Conservation (phyloP, 129 eudicot genomes). For the Heracleum sosnowskyi region DNA sequence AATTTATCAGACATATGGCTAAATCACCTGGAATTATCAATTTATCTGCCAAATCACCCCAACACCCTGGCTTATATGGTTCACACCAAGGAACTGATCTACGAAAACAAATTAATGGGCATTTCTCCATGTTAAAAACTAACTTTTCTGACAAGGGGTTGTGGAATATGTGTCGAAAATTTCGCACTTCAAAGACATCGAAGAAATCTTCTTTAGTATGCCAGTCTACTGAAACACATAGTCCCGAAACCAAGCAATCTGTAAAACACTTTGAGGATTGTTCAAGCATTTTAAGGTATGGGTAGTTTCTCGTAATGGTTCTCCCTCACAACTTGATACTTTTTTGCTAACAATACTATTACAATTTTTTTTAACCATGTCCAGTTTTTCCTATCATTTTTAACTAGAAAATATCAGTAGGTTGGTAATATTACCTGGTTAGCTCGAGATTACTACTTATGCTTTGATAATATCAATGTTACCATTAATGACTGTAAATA, state of each 20-base stretch:
- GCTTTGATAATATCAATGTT: slow-evolving; percentile 1
- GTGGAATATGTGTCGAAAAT: slow-evolving; percentile 22
- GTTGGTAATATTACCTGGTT: background rate
- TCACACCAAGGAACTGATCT: slow-evolving; percentile 33
- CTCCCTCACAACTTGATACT: background rate
- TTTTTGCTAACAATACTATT: background rate
- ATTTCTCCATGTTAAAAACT: slow-evolving; percentile 27
- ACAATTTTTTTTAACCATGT: background rate
- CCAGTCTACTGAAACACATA: slow-evolving; percentile 47
- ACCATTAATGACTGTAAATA: background rate
- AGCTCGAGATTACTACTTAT: background rate
- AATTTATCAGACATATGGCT: slow-evolving; percentile 32
- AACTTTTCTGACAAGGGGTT: slow-evolving; percentile 29
- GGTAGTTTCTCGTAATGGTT: background rate
- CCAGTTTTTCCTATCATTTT: background rate
- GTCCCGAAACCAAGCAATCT: slow-evolving; percentile 52
- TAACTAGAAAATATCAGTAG: background rate
- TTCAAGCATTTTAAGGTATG: slow-evolving; percentile 56
- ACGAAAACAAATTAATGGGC: slow-evolving; percentile 30
- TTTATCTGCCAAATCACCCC: slow-evolving; percentile 55
- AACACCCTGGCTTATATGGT: slow-evolving; percentile 39
- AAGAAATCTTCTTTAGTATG: slow-evolving; percentile 43
- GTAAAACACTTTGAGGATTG: slow-evolving; percentile 36
- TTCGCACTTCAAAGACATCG: slow-evolving; percentile 9
- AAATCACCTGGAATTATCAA: slow-evolving; percentile 52